Conservation (phyloP, 176 grass and related monocot genomes). For the Saccharum spontaneum region DNA sequence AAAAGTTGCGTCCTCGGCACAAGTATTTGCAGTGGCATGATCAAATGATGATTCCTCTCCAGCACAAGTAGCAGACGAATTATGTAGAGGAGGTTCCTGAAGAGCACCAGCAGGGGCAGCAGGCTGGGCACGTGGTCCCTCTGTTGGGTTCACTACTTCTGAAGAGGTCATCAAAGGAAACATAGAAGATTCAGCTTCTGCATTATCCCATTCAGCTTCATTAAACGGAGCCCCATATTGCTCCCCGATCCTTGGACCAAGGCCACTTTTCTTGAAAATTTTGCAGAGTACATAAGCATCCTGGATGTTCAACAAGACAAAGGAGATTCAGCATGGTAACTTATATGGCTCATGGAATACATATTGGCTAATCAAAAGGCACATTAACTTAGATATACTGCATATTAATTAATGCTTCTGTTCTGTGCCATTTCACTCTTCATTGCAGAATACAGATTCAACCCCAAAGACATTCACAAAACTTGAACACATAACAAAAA, state of each 20-base stretch:
- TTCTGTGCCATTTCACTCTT: neutral
- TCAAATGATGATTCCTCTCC: neutral
- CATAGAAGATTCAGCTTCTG: conserved; percentile 38
- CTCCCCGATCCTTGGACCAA: conserved; percentile 89
- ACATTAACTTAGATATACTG: neutral
- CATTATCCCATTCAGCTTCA: conserved; percentile 79
- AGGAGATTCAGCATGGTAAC: neutral
- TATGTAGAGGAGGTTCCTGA: neutral
- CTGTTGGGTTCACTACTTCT: conserved; percentile 18
- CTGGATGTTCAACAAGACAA: conserved; percentile 28
- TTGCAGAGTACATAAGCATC: conserved; percentile 86
- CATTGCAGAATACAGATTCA: neutral
- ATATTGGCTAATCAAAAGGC: neutral
- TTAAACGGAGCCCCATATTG: conserved; percentile 96
- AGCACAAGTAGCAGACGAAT: conserved; percentile 26
- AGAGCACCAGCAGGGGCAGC: neutral
- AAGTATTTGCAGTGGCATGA: neutral
- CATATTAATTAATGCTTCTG: neutral
- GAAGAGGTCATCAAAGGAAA: conserved; percentile 35
- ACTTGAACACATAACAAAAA: neutral
- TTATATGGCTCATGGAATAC: neutral
- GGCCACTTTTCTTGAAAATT: conserved; percentile 94
- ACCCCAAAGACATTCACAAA: neutral
- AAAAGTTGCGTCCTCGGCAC: conserved; percentile 4
- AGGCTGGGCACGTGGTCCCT: neutral